These are phyloP conservation scores for Kwoniella heveanensis DNA, from an alignment of 768 basidiomycete genomes.

Conservation along the genomic window DNA sequence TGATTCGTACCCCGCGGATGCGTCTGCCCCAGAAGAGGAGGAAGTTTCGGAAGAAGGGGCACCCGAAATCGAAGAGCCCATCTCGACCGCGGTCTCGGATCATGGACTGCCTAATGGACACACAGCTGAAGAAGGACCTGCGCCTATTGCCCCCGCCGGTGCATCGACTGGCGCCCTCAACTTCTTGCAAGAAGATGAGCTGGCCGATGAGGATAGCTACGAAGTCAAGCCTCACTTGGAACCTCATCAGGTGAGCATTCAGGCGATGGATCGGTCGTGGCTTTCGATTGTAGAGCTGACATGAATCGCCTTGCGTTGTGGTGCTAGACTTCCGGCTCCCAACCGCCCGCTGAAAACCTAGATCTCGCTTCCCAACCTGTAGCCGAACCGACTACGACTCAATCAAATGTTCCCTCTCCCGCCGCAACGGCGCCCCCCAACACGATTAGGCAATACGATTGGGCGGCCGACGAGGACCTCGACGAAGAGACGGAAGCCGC, in stretches of 20 bases:
- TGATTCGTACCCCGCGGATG: constrained; percentile 15
- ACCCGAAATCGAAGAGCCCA: constrained; percentile 14
- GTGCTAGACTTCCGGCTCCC: constrained; percentile 23
- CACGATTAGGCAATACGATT: constrained; percentile 19
- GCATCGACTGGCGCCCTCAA: constrained; percentile 27
- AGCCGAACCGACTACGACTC: neutral
- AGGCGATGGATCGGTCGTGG: too few relatives aligned
- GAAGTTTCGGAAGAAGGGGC: constrained; percentile 5
- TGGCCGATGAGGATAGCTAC: constrained; percentile 26
- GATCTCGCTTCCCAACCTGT: neutral
- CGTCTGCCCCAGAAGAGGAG: constrained; percentile 8
- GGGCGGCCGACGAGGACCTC: constrained; percentile 28
- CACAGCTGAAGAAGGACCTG: neutral
- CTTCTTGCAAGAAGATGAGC: constrained; percentile 50
- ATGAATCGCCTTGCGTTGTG: neutral
- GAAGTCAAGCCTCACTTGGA: constrained; percentile 26
- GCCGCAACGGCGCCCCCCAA: neutral
- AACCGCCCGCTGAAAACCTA: constrained; percentile 14
- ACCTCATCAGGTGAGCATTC: constrained; percentile 31
- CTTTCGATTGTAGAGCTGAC: neutral
- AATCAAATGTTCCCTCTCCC: neutral
- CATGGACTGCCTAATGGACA: constrained; percentile 10
- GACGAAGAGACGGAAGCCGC: constrained; percentile 24
- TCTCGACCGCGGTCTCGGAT: constrained; percentile 13
- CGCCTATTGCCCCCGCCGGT: neutral